Evolutionary conservation across 2,329 filamentous ascomycete species (phyloP), one percentile per base, ranked within the genome.

Genomic region (Trichoderma semiorbis): DNA sequence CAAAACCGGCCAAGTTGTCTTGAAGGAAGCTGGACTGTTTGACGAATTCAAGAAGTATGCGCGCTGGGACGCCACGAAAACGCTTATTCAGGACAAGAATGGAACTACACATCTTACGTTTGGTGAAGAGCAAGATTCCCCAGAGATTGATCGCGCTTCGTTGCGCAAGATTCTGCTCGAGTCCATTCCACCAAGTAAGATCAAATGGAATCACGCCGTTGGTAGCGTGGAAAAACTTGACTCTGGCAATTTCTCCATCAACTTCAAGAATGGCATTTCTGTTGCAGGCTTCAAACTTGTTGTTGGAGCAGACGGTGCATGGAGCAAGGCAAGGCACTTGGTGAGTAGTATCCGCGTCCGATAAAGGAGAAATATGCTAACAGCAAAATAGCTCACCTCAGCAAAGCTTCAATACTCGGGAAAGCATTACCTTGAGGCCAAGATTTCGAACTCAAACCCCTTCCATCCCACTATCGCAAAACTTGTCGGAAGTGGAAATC

Each of bases 21-120:
- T 90, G 62, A 83, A 83, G 67, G 83, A 85, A 70, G 85, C 86
- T 5, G 83, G 82, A 0, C 78, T 89, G 7, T 86, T 81, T 77
- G 82, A 85, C 1, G 80, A 84, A 36, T 90, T 89, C 77, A 74
- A 80, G n/a, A 80, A 83, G 72, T 73, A 84, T 67, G 85, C 85
- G 2, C 84, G 69, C 43, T 66, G 60, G 69, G 87, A 50, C 86
- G 85, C 57, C 86, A 89, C 73, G 83, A 84, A 70, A 86, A 73
- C 86, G 70, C 81, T 85, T 62, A 78, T 88, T 8, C 79, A 84
- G 12, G 83, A 86, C 74, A 80, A 81, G 62, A 72, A 84, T 57
- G 77, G 84, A 11, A 79, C 80, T 18, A 75, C 79, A 8, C 77
- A 79, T 12, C 76, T 83, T 6, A 77, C 79, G 8, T 78, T 79